A percentile compares a stretch with the other conserved stretches of the same genome.
Evolutionary conservation across 2,329 filamentous ascomycete species (phyloP).

Genomic region (Colletotrichum echinochloae): DNA sequence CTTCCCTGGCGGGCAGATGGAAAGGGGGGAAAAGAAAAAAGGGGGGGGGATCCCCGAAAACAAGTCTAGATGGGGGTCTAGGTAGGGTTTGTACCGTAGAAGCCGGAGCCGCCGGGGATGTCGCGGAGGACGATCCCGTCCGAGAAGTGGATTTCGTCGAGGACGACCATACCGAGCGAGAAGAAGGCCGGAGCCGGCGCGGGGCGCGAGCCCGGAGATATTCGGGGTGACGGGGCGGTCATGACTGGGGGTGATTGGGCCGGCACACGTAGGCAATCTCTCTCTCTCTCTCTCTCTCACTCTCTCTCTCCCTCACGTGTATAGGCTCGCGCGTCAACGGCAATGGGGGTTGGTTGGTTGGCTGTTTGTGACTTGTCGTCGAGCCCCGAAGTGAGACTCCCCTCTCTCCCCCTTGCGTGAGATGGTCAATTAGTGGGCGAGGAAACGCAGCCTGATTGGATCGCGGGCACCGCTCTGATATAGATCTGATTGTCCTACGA

Average conservation of each 20-base stretch:
- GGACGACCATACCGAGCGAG: slow-evolving; percentile 36
- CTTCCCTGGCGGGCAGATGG: no score
- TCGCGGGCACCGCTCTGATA: neutral
- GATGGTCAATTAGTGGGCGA: no score
- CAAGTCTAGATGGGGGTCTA: no score
- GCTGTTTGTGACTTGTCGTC: slow-evolving; percentile 10
- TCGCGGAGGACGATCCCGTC: slow-evolving; percentile 23
- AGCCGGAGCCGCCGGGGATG: slow-evolving; percentile 29
- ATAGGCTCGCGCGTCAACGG: neutral
- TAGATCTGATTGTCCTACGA: neutral
- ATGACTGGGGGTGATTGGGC: neutral
- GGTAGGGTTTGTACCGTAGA: slow-evolving; percentile 9
- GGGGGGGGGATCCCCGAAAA: no score
- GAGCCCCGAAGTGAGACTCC: slow-evolving; percentile 1
- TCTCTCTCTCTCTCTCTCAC: no score
- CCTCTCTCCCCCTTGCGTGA: no score
- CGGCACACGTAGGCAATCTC: neutral
- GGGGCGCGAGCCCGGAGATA: neutral
- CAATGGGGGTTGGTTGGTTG: no score
- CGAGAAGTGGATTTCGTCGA: slow-evolving; percentile 31
- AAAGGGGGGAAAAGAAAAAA: no score
- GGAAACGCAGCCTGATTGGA: slow-evolving; percentile 4
- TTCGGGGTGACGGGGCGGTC: neutral
- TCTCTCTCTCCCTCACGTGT: no score
- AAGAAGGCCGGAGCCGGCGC: slow-evolving; percentile 25